Evolutionary conservation across 2,329 filamentous ascomycete genomes (phyloP), one percentile per base, ranked within the genome.

Genomic region (Cytospora leucostoma): DNA sequence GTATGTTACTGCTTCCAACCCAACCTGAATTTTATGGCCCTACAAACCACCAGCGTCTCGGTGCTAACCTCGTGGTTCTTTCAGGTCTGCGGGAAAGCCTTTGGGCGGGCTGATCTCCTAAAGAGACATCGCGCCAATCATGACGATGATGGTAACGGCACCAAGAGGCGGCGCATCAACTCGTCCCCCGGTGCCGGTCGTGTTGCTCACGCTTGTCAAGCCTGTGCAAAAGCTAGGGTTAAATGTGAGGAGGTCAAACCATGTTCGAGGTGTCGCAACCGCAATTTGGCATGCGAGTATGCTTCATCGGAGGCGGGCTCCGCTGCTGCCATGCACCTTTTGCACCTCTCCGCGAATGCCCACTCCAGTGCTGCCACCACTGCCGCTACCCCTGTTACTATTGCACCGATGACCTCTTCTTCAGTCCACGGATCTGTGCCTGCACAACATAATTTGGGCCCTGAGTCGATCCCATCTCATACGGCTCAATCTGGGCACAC

Each of bases 231-330:
- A 19, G 82, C 82, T 12, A 76, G 82, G 21, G 80, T 85, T 52
- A 84, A 84, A 67, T 85, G 82, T 65, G 81, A 84, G 65, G 82
- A 85, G 62, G 70, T 74, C 27, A 84, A 85, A 71, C 82, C 82
- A 37, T 85, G 82, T 68, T 77, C 78, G 19, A 77, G 82, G 35
- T 84, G 82, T 66, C 74, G 78, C 57, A 78, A 74, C 60, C 77
- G 82, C 34, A 78, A 79, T 51, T 66, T 84, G 59, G 70, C 68
- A 15, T 85, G 82, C 71, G 78, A 79, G 60, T 77, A 73, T 63
- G 70, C 72, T 4, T 71, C 73, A 7, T 71, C 73, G 15, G 77
- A 78, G 61, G 69, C 74, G 15, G 74, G 74, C 12, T 77, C 77
- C 17, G 74, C 76, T 7, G 75, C 78, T 8, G 75, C 78, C 15